These are phyloP conservation scores for Oryza australiensis DNA, from an alignment of 176 grass and related monocot species.

Conservation along the genomic window DNA sequence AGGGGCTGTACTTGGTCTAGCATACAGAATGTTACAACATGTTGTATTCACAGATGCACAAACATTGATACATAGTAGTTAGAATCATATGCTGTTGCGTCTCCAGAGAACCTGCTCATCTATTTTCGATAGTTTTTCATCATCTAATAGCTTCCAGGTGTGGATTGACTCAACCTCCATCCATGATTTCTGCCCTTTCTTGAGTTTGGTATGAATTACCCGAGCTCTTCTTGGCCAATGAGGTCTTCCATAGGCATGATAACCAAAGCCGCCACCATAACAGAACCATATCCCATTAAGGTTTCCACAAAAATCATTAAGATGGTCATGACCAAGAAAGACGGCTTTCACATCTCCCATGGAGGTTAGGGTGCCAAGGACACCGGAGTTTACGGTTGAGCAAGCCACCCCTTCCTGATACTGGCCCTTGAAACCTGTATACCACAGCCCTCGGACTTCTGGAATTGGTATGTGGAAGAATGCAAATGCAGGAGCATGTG, in stretches of 20 bases:
- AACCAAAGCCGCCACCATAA: slow-evolving; percentile 95
- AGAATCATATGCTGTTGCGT: neutral
- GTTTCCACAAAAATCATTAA: slow-evolving; percentile 89
- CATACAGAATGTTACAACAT: slow-evolving; percentile 6
- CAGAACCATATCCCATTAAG: slow-evolving; percentile 77
- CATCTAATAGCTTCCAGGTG: slow-evolving; percentile 82
- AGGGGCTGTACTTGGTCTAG: neutral
- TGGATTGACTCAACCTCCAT: slow-evolving; percentile 55
- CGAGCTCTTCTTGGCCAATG: slow-evolving; percentile 81
- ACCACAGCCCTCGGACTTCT: slow-evolving; percentile 71
- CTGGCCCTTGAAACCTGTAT: slow-evolving; percentile 63
- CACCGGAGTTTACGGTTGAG: slow-evolving; percentile 73
- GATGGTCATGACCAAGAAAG: slow-evolving; percentile 92
- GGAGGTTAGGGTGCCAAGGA: slow-evolving; percentile 51
- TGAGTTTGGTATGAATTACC: slow-evolving; percentile 50
- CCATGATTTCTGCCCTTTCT: slow-evolving; percentile 61
- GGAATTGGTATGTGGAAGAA: slow-evolving; percentile 96
- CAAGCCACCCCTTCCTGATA: slow-evolving; percentile 87
- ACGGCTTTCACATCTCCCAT: slow-evolving; percentile 90
- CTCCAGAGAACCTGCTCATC: slow-evolving; percentile 87
- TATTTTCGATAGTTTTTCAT: slow-evolving; percentile 67
- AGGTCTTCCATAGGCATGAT: slow-evolving; percentile 80
- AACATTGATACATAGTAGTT: neutral
- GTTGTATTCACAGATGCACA: neutral
- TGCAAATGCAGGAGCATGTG: slow-evolving; percentile 48